Base-by-base conservation (phyloP, 306 rosid genomes). In the Sechiopsis laciniata region DNA sequence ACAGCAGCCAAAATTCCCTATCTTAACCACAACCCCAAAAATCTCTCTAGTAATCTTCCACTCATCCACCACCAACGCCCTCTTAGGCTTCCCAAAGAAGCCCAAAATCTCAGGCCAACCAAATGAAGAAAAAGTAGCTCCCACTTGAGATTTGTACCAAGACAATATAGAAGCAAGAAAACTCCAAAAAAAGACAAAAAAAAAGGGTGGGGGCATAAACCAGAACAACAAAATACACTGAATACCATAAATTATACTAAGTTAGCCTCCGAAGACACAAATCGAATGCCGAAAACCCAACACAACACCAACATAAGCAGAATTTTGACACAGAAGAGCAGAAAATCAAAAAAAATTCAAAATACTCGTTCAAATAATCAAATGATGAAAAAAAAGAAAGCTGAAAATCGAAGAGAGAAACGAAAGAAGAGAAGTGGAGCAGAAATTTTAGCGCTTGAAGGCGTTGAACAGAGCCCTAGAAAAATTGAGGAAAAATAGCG, bases 61-160 rank as follows among this genome's bases (percentile, higher is more conserved):
- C 6, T 92, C 98, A 40, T 94, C 98, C 20, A 89, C 90, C 52
- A 89, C 95, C 85, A 94, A 61, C 56, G 50, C 26, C 84, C 65
- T 88, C 79, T 54, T 84, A n/a, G n/a, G n/a, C n/a, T n/a, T n/a
- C n/a, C n/a, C 78, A 93, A 89, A 1, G 92, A 94, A 2, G 95
- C 90, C 90, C 15, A 88, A 94, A 42, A 90, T 70, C 55, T 94
- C 91, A 0, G 94, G 97, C 98, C 96, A 94, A 10, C 89, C 86
- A 10, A 75, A 86, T 0, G 90, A 72, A 0, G 81, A 19, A 3
- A 69, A 60, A 10, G 78, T 56, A 3, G 20, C 11, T 17, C 35
- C 22, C 22, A 21, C 77, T 74, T 45, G 63, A 1, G 46, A 61
- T 40, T 63, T 37, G 35, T 52, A 63, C 73, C 73, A 75, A 17